Conservation (phyloP, 495 filamentous ascomycete species). For the Xylaria castorea region DNA sequence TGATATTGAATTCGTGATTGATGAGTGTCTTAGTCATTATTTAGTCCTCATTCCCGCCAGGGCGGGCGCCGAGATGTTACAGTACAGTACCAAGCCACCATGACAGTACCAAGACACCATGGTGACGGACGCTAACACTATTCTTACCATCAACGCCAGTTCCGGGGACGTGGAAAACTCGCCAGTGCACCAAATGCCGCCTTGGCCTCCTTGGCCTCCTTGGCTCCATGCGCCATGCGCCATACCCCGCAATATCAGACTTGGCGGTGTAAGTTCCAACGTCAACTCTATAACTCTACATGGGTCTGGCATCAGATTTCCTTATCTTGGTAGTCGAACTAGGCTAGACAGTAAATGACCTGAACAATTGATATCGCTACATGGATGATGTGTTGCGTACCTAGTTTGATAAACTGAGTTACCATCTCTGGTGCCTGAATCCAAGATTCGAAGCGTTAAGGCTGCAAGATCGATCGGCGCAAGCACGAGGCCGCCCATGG, state of each 20-base stretch:
- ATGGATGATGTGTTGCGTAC: not conserved
- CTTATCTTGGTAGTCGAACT: not conserved
- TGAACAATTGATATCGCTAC: not conserved
- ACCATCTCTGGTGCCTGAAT: no score
- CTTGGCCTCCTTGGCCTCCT: constrained; percentile 12
- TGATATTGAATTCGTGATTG: not conserved
- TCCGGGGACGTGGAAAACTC: constrained; percentile 9
- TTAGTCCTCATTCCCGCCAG: not conserved
- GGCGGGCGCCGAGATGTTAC: constrained; percentile 15
- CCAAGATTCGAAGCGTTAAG: no score
- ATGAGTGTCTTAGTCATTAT: not conserved
- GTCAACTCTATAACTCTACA: not conserved
- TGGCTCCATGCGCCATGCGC: constrained; percentile 5
- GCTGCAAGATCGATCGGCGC: no score
- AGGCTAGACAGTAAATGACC: not conserved
- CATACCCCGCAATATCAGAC: constrained; percentile 7
- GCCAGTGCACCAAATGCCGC: constrained; percentile 16
- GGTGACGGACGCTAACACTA: not conserved
- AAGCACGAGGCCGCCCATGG: no score
- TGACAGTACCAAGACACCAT: constrained; percentile 20
- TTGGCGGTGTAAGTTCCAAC: not conserved
- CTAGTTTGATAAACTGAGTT: no score
- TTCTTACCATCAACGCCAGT: not conserved
- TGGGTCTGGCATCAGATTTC: not conserved
- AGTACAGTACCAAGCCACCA: constrained; percentile 23